Base-by-base conservation (phyloP, 2,329 filamentous ascomycete genomes). In the Fusarium sulawesiense region DNA sequence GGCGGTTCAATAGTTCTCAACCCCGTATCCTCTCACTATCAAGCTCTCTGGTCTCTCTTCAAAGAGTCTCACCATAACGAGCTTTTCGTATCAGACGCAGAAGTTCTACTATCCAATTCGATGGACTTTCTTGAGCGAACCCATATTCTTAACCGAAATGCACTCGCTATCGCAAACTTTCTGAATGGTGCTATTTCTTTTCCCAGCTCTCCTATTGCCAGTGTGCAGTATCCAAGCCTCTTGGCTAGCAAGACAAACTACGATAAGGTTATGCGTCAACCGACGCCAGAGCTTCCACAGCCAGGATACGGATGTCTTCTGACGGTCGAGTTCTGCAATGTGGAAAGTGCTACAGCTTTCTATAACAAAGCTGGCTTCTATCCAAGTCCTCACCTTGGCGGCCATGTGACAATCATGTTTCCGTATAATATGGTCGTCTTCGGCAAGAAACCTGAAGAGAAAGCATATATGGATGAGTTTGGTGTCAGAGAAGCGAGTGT, bases 261-360 rank as follows among this genome's bases (percentile, higher is more conserved):
- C 50, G 78, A 81, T 4, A 76, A 76, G 4, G 76, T 81, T 66
- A 73, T 81, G 70, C 79, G 83, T 5, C 76, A 60, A 6, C 56
- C 78, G 9, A 80, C 84, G 0, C 45, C 77, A 1, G 85, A 86
- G 2, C 83, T 88, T 58, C 80, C 78, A 7, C 71, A 74, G 1
- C 85, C 86, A 0, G 87, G 87, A 0, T 86, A 87, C 70, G 87
- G 87, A 4, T 88, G 85, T 68, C 82, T 89, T 3, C 74, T 89
- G 16, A 84, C 78, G 11, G 76, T 89, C 29, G 84, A 88, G 46
- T 85, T 89, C 48, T 76, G 79, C 13, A 78, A 71, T n/a, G 62
- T 83, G 1, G 78, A 78, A 7, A 63, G 77, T 0, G 80, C 85
- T 1, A 73, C 65, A 5, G 80, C 81, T 1, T 89, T 88, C 64